Base-by-base conservation (phyloP, 2,329 filamentous ascomycete species). In the Fusarium illudens region DNA sequence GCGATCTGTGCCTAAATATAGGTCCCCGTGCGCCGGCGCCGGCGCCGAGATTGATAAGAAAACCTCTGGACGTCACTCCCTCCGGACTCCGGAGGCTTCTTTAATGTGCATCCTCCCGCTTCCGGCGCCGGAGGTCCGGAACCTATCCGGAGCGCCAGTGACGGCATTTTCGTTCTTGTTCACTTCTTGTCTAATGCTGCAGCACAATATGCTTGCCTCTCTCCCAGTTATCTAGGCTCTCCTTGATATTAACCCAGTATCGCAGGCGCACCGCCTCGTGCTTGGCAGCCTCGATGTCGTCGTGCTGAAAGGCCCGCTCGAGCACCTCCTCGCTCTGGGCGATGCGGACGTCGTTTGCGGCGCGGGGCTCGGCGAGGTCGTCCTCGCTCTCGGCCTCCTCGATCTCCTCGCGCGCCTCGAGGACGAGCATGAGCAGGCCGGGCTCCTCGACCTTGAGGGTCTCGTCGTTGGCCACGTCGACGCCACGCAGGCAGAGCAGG, bases 221-320 rank as follows among this genome's bases (percentile, higher is more conserved):
- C 83, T 97, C 93, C 94, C 95, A 97, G 66, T 90, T 87, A 76
- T 91, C 84, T 74, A 97, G 82, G 48, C 89, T 92, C 78, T 96
- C 91, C 65, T 89, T 86, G 64, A 98, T 90, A 79, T 94, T 97
- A 58, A 91, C 86, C 95, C 95, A 97, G 82, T 97, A 98, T 77
- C 93, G 84, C 81, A 97, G 79, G 77, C 87, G 84, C 2, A 97
- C 89, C 46, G 90, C 89, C 84, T 96, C 93, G 64, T 76, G 79
- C 79, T 86, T 89, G 15, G 94, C 95, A 9, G 65, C 79, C 37
- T 89, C 84, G 36, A 92, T 76, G 75, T 95, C 87, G 50, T 90
- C 91, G 9, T 78, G 73, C 65, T 81, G 83, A 75, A 98, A 95
- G 1, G 89, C 87, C 57, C 77, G 73, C 48, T 86, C 91, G 22